A percentile compares a stretch with the other conserved stretches of the same genome.
phyloP scores from a whole-genome alignment of 768 basidiomycete species.

The Infundibulicybe gibba region DNA sequence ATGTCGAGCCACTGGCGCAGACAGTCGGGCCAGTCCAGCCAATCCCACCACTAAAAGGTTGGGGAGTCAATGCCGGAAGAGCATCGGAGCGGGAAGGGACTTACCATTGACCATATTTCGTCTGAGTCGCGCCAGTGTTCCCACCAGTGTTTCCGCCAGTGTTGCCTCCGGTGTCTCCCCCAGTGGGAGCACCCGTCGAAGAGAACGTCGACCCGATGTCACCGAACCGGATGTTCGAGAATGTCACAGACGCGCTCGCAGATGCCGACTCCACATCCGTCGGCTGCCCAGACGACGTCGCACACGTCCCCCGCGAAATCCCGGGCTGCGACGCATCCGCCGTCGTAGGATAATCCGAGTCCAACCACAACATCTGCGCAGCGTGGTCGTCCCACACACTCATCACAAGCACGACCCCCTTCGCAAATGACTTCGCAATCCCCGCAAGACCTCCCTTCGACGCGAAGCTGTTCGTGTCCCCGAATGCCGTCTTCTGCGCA shows the following conservation, averaged over 20 bases:
- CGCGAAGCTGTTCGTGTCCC: constrained; percentile 42
- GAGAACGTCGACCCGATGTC: constrained; percentile 8
- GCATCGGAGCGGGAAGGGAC: constrained; percentile 3
- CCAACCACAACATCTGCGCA: constrained; percentile 56
- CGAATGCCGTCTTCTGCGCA: constrained; percentile 43
- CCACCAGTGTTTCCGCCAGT: constrained; percentile 5
- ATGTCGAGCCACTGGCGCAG: constrained; percentile 23
- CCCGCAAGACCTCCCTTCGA: constrained; percentile 34
- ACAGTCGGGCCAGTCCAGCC: constrained; percentile 26
- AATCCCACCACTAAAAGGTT: constrained; percentile 18
- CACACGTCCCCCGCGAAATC: constrained; percentile 4
- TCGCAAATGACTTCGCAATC: constrained; percentile 29
- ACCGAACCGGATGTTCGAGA: constrained; percentile 8
- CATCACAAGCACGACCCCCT: constrained; percentile 48
- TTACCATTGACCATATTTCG: constrained; percentile 34
- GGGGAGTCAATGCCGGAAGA: neutral
- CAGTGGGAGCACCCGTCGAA: neutral
- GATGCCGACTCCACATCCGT: constrained; percentile 8
- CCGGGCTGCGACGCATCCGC: constrained; percentile 1
- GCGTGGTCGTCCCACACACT: constrained; percentile 53
- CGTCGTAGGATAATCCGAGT: constrained; percentile 40
- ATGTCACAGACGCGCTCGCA: constrained; percentile 6
- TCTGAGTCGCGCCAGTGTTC: constrained; percentile 22
- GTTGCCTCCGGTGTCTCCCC: neutral
- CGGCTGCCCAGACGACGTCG: constrained; percentile 20